A percentile compares a stretch with the other conserved stretches of the same genome.
Evolutionary conservation across 768 basidiomycete genomes (phyloP).

Genomic region (Panaeolus cyanescens): DNA sequence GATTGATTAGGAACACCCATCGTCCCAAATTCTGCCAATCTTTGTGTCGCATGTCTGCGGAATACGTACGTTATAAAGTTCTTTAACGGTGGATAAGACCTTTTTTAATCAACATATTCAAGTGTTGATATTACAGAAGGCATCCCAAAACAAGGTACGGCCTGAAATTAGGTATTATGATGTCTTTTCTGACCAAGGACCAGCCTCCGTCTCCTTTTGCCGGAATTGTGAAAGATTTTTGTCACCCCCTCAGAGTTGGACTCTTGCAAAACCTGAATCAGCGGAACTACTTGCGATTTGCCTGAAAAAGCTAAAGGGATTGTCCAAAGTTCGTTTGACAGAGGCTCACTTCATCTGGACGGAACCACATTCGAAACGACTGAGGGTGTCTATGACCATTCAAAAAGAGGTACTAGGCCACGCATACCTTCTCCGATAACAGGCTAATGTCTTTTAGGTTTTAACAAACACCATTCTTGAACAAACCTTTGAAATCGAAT

Average conservation of each 20-base stretch:
- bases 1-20: slow-evolving; percentile 69
- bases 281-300: slow-evolving; percentile 93
- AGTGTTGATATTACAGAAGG: slow-evolving; percentile 98
- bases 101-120: slow-evolving; percentile 5
- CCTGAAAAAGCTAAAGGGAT: slow-evolving; percentile 90
- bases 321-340: slow-evolving; percentile 93
- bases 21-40: slow-evolving; percentile 89
- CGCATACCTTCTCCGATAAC: neutral
- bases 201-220: slow-evolving; percentile 90
- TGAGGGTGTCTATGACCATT: slow-evolving; percentile 92
- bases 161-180: neutral
- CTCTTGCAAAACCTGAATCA: slow-evolving; percentile 84
- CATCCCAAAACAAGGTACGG: slow-evolving; percentile 88
- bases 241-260: slow-evolving; percentile 88
- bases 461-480: slow-evolving; percentile 94
- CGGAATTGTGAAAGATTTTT: slow-evolving; percentile 96
- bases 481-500: slow-evolving; percentile 96
- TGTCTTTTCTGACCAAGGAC: slow-evolving; percentile 3
- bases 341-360: slow-evolving; percentile 99
- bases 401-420: slow-evolving; percentile 82
- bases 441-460: slow-evolving; percentile 45
- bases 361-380: slow-evolving; percentile 93
- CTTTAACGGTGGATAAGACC: neutral
- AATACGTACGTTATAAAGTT: slow-evolving; percentile 63
- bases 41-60: slow-evolving; percentile 85